A percentile compares a stretch with the other conserved stretches of the same genome.
Evolutionary conservation across 2,329 filamentous ascomycete genomes (phyloP).

Genomic region (Aureobasidium uvarum): DNA sequence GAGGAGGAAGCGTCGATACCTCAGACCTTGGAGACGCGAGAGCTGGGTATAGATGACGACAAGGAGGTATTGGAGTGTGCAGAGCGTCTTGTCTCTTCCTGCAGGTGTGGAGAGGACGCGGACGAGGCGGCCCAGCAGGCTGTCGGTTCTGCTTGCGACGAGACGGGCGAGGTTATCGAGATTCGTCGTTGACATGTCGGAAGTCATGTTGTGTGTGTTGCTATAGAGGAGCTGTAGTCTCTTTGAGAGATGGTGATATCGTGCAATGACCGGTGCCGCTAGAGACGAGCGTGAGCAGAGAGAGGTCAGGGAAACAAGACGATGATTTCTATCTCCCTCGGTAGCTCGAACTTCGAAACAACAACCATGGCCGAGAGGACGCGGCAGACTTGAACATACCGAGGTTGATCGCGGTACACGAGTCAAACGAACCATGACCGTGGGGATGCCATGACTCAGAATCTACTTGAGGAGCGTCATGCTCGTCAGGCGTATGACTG

Average conservation of each 20-base stretch:
- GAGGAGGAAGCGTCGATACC: constrained; percentile 40
- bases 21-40: constrained; percentile 39
- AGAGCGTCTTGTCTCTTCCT: constrained; percentile 44
- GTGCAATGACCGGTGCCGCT: neutral
- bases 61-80: constrained; percentile 47
- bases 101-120: constrained; percentile 43
- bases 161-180: constrained; percentile 3
- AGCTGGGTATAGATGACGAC: constrained; percentile 44
- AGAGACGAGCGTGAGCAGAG: neutral
- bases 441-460: neutral
- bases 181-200: constrained; percentile 1
- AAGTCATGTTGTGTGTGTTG: constrained; percentile 8
- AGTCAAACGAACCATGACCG: neutral
- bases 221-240: neutral
- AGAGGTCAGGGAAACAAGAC: neutral
- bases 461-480: neutral
- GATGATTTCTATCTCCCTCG: neutral
- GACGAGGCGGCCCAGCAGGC: constrained; percentile 38
- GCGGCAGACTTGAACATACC: constrained; percentile 8
- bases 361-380: constrained; percentile 6
- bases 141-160: constrained; percentile 36
- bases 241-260: neutral
- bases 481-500: neutral
- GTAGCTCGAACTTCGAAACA: neutral
- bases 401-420: neutral